phyloP scores from a whole-genome alignment of 192 early-diverging fungal species.

The Backusella liffmaniae region DNA sequence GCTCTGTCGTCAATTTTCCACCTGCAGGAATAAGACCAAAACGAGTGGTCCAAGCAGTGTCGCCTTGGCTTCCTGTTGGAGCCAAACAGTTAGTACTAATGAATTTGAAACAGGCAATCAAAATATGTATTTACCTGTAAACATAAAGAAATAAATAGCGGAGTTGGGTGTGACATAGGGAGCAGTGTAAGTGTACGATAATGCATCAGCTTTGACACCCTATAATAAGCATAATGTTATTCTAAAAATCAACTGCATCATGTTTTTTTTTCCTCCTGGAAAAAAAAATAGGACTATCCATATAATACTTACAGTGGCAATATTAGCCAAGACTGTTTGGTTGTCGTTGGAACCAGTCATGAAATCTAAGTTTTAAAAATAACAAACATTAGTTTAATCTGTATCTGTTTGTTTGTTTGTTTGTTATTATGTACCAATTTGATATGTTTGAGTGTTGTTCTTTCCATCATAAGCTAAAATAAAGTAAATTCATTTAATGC shows the following conservation, averaged over 20 bases:
- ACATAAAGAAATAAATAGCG: constrained; percentile 42
- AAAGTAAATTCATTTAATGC: neutral
- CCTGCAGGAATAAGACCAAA: constrained; percentile 34
- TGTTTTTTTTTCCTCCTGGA: neutral
- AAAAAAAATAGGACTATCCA: neutral
- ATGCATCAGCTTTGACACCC: constrained; percentile 21
- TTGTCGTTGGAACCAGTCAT: constrained; percentile 39
- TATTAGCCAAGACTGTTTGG: constrained; percentile 21
- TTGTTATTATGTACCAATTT: constrained; percentile 7
- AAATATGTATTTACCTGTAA: constrained; percentile 27
- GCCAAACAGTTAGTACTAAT: neutral
- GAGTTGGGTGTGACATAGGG: constrained; percentile 31
- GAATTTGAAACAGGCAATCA: neutral
- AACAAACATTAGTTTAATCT: neutral
- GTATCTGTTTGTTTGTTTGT: neutral
- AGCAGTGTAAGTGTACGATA: constrained; percentile 21
- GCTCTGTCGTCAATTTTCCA: constrained; percentile 4
- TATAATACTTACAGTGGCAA: constrained; percentile 32
- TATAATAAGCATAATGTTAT: neutral
- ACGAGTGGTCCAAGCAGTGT: constrained; percentile 39
- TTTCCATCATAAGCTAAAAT: constrained; percentile 5
- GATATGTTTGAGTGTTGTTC: neutral
- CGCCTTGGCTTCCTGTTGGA: constrained; percentile 1
- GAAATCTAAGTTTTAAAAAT: constrained; percentile 25
- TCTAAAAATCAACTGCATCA: neutral